Base-by-base conservation (phyloP, 805 yeast species). In the Maudiozyma turicensis region DNA sequence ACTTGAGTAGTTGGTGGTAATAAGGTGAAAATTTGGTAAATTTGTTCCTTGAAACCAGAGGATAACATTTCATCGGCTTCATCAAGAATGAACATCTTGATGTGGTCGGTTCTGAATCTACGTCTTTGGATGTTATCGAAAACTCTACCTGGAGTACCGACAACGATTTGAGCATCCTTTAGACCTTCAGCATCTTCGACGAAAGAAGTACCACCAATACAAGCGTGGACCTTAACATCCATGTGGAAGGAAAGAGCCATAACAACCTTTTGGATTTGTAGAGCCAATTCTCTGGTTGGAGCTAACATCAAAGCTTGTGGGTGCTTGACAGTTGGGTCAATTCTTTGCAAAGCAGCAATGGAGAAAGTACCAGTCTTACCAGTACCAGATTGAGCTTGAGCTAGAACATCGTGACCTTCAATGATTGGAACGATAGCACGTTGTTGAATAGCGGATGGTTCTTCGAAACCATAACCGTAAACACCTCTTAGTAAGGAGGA, bases 301-400 rank as follows among this genome's bases (percentile, higher is more conserved):
- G 96, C 91, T 59, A 91, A 78, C 58, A 93, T 88, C 66, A 93
- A 78, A 53, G 96, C 98, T 77, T 89, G 97, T 56, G 95, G 82
- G 54, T 82, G 77, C 68, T 81, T 78, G 65, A 77, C 73, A 57
- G 74, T 73, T 60, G 82, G 77, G 68, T 90, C 96, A 52, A 89
- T 78, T 70, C 77, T 78, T 70, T 80, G 84, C 63, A 81, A 76
- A 63, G 82, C 81, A 59, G 84, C 84, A 57, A 91, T 88, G 55
- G 97, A 78, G 76, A 93, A 93, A 44, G 99, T 93, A 56, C 98
- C 99, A 31, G 99, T 93, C 74, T 93, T 93, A 72, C 99, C 99
- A 45, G 99, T 93, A 72, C 99, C 99, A 37, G 96, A 88, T 73
- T 93, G 99, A 51, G 99, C 98, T 74, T 93, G 99, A 52, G 99